Evolutionary conservation across 2,329 filamentous ascomycete genomes (phyloP).

Genomic region (Rutstroemia sydowiana): DNA sequence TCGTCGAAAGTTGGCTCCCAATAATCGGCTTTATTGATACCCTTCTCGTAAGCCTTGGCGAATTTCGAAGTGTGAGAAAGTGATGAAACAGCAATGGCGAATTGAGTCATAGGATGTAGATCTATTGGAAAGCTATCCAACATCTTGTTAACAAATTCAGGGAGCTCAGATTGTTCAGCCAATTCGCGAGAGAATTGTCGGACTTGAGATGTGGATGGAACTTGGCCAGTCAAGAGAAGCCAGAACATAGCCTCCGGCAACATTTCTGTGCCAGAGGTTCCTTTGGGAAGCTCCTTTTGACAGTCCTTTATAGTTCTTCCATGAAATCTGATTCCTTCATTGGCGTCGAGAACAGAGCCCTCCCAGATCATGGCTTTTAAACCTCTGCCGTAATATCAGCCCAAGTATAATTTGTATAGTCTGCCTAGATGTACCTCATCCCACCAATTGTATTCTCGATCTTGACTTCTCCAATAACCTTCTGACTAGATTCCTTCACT

Average conservation of each 20-base stretch:
- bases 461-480: constrained; percentile 85
- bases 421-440: constrained; percentile 57
- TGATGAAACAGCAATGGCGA: constrained; percentile 90
- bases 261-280: constrained; percentile 89
- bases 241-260: constrained; percentile 99
- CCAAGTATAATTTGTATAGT: neutral
- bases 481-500: constrained; percentile 78
- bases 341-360: constrained; percentile 89
- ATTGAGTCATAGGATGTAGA: constrained; percentile 97
- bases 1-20: constrained; percentile 99
- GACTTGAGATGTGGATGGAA: constrained; percentile 76
- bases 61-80: constrained; percentile 93
- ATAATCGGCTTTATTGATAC: constrained; percentile 92
- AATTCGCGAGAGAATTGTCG: constrained; percentile 78
- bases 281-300: constrained; percentile 88
- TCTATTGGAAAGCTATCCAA: constrained; percentile 83
- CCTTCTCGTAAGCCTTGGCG: constrained; percentile 84
- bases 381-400: constrained; percentile 43
- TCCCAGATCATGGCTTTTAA: constrained; percentile 99
- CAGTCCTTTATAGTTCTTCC: constrained; percentile 98
- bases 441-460: constrained; percentile 90
- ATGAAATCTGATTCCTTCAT: constrained; percentile 97
- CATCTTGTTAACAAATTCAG: constrained; percentile 77
- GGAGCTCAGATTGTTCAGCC: constrained; percentile 77
- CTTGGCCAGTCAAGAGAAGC: constrained; percentile 88